Evolutionary conservation across 345 rosid genomes (phyloP), one percentile per base, ranked within the genome.

Genomic region (Laguncularia racemosa): DNA sequence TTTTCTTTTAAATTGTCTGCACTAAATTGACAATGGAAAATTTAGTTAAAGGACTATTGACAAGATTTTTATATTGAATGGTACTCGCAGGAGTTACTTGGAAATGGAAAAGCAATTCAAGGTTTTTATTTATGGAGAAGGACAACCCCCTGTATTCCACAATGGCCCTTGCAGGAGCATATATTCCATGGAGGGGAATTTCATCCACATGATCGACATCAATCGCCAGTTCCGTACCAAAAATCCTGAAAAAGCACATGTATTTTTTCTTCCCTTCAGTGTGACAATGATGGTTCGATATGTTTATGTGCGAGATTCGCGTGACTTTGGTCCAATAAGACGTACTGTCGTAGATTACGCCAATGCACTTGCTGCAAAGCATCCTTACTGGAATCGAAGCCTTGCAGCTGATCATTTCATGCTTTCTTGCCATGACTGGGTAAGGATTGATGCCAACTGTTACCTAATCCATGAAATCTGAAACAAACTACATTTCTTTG

Each of bases 371-470:
- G 63, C 89, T 5, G 26, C 67, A 40, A 84, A 63, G 60, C 85
- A 85, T 33, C 86, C 88, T 0, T 85, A 65, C 50, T 91, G 96
- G 96, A 91, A 88, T 63, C 81, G 86, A 3, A 91, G 97, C 74
- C 76, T 77, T 0, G 98, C 96, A 0, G 82, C 89, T 0, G 98
- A 88, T 59, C 98, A 91, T 67, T 82, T 91, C 78, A 85, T 85
- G 73, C 82, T 91, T 47, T 80, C 97, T 46, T 91, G 97, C 78
- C 96, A 88, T 23, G 96, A 91, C 15, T 91, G 97, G 97, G 96
- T 80, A 53, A 60, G 75, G 40, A 33, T 5, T 33, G 9, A 9
- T 33, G 40, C 40, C 40, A 33, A 6, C 1, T 33, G 40, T 33
- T 33, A 33, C 11, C 7, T 2, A 33, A 33, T 33, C 40, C 40